A percentile compares a stretch with the other conserved stretches of the same genome.
Conservation (phyloP, 1,284 basidiomycete species). For the Tetrapyrgos nigripes region DNA sequence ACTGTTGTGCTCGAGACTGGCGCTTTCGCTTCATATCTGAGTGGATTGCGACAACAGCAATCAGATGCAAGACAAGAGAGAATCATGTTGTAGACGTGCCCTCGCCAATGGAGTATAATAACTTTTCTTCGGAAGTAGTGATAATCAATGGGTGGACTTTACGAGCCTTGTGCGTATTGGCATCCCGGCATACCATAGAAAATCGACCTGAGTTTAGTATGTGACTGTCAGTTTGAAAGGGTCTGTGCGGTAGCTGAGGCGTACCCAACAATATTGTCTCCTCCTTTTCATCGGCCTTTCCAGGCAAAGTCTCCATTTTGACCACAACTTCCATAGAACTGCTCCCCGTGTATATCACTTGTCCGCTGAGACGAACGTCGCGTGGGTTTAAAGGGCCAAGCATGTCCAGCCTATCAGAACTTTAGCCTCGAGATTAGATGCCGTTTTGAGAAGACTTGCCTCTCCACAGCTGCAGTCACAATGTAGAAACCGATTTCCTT, state of each 20-base stretch:
- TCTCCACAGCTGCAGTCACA: slow-evolving; percentile 83
- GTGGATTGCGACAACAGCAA: neutral
- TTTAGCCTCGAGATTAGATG: neutral
- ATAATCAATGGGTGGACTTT: slow-evolving; percentile 71
- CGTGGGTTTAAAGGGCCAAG: slow-evolving; percentile 62
- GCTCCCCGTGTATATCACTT: slow-evolving; percentile 79
- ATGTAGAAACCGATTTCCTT: slow-evolving; percentile 77
- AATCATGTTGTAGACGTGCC: slow-evolving; percentile 44
- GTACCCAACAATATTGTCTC: slow-evolving; percentile 73
- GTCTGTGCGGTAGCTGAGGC: neutral
- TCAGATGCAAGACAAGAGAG: too few species aligned
- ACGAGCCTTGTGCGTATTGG: slow-evolving; percentile 67
- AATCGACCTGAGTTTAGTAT: slow-evolving; percentile 57
- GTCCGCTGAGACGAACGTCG: slow-evolving; percentile 78
- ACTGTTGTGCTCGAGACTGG: slow-evolving; percentile 55
- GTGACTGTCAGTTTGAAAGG: neutral
- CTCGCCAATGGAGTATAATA: slow-evolving; percentile 71
- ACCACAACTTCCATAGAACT: slow-evolving; percentile 86
- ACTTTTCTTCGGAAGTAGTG: slow-evolving; percentile 66
- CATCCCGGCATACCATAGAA: slow-evolving; percentile 85
- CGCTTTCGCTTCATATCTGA: slow-evolving; percentile 59
- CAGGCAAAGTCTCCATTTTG: slow-evolving; percentile 73
- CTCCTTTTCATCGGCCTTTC: slow-evolving; percentile 47
- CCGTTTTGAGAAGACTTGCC: slow-evolving; percentile 46
- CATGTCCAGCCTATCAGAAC: slow-evolving; percentile 62